Base-by-base conservation (phyloP, 1,139 yeast species). In the Lipomyces yarrowii region DNA sequence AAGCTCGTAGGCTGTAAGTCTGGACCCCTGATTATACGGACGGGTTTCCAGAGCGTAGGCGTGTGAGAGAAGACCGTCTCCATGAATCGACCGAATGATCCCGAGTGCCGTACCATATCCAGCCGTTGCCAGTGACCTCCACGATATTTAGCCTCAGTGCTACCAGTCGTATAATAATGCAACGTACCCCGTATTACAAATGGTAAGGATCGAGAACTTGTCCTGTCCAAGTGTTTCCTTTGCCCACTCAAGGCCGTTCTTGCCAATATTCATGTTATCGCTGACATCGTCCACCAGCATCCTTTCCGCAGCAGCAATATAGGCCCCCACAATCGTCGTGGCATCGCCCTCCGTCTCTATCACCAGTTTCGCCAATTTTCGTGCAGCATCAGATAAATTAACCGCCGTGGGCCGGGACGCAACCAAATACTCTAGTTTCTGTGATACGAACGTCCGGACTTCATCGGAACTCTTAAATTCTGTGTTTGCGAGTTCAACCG, bases 31-130 rank as follows among this genome's bases (percentile, higher is more conserved):
- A 76, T 93, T 92, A 77, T 94, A 94, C 0, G 99, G 99, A 73
- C 99, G 84, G 0, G 99, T 94, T 77, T 94, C 99, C 73, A 94
- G 84, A 8, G 97, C 96, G 74, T 87, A 94, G 0, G 90, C 96
- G 67, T 87, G 91, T 18, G 86, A 79, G 77, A 89, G 74, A 77
- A 81, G 60, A n/a, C 80, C 79, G 39, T 67, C 71, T 1, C 75
- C 72, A 56, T 79, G 76, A 32, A 90, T 81, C 0, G 97, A 86
- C 71, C 98, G 85, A 60, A 94, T 87, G 32, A 93, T 90, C 21
- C 98, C 98, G 57, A 94, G 82, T 0, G 98, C 98, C 7, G 99
- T 94, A 30, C 99, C 99, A 75, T 92, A 94, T 1, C 98, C 98
- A 2, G 98, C 91, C 1, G 98, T 94, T 1, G 99, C 99, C 70